These are phyloP conservation scores for Speleostelium caveatum DNA, from an alignment of 78 protist genomes.

Conservation along the genomic window DNA sequence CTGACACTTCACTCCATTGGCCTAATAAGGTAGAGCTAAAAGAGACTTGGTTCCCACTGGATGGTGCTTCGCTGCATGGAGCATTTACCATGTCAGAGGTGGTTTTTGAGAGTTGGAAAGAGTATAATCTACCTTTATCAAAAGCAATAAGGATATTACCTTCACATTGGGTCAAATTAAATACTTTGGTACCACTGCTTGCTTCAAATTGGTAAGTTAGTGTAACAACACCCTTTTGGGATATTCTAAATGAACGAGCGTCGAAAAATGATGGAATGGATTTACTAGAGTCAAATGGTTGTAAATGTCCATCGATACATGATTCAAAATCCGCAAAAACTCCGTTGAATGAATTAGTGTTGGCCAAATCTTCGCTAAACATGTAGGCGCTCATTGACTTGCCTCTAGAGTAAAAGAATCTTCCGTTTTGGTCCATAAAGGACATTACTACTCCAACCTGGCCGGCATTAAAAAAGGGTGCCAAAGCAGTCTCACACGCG, in stretches of 20 bases:
- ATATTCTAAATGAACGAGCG: constrained; percentile 16
- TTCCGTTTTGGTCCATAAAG: constrained; percentile 7
- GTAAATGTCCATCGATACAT: background rate
- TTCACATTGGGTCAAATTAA: constrained; percentile 4
- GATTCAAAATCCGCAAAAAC: background rate
- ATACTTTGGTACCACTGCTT: background rate
- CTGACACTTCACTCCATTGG: background rate
- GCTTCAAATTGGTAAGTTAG: background rate
- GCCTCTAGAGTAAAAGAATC: constrained; percentile 8
- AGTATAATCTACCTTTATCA: constrained; percentile 17
- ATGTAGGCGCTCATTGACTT: constrained; percentile 21
- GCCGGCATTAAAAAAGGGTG: background rate
- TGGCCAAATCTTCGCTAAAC: constrained; percentile 9
- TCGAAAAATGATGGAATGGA: constrained; percentile 6
- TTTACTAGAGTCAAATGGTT: background rate
- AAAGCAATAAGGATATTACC: background rate
- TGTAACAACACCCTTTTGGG: constrained; percentile 1
- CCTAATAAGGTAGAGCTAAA: background rate
- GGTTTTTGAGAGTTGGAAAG: background rate
- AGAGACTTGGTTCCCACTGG: background rate
- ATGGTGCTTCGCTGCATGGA: background rate
- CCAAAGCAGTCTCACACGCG: background rate
- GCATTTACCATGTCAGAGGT: background rate
- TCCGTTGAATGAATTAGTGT: background rate
- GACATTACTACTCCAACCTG: background rate